Conservation (phyloP, 2,329 filamentous ascomycete species). For the Trichothecium sympodiale region DNA sequence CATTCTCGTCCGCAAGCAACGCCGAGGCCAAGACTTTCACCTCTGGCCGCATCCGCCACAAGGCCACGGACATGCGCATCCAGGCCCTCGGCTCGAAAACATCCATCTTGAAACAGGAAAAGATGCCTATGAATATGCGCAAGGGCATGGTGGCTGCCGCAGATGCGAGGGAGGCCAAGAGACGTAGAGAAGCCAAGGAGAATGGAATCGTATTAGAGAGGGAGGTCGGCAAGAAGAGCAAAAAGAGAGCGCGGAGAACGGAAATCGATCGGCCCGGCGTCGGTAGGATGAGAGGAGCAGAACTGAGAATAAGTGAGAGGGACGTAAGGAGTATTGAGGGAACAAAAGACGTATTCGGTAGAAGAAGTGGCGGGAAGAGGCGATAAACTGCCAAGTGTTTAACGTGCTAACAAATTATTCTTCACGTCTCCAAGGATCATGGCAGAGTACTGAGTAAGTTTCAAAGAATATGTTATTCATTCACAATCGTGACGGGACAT, state of each 20-base stretch:
- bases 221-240: constrained; percentile 24
- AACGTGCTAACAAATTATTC: no score
- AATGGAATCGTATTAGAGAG: constrained; percentile 83
- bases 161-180: constrained; percentile 52
- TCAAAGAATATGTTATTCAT: no score
- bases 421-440: no score
- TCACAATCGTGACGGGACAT: no score
- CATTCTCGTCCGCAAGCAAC: constrained; percentile 18
- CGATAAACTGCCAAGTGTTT: no score
- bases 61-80: constrained; percentile 74
- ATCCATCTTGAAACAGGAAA: constrained; percentile 65
- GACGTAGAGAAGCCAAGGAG: constrained; percentile 72
- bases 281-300: constrained; percentile 70
- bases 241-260: constrained; percentile 34
- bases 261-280: constrained; percentile 68
- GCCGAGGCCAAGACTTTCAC: constrained; percentile 31
- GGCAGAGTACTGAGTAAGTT: no score
- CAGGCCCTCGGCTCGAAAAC: constrained; percentile 69
- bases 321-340: constrained; percentile 66
- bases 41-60: constrained; percentile 63
- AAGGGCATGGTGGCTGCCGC: constrained; percentile 72
- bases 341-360: constrained; percentile 28
- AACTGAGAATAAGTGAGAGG: constrained; percentile 64
- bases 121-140: constrained; percentile 80
- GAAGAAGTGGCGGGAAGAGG: constrained; percentile 16